Base-by-base conservation (phyloP, 176 grass and related monocot species). In the Carex pumila region DNA sequence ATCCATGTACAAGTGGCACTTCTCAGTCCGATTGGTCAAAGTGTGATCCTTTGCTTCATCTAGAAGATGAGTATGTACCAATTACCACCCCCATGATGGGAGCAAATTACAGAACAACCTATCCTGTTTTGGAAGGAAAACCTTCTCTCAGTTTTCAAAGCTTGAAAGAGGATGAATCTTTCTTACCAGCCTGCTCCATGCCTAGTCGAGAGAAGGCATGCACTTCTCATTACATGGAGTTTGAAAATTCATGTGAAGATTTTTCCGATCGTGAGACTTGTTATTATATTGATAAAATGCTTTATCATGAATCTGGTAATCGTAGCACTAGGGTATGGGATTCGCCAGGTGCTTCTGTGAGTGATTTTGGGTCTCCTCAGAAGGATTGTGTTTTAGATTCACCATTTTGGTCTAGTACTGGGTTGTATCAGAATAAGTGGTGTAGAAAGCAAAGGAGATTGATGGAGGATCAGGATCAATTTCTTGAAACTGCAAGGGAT, bases 221-320 rank as follows among this genome's bases (percentile, higher is more conserved):
- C 32, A 75, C 61, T 61, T 81, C 61, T 61, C 77, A 84, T 80
- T 87, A 84, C 43, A 31, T 88, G 81, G 68, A 87, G 13, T 73
- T 90, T 85, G 84, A 73, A 78, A 77, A 84, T 58, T 79, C 72
- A 70, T 88, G 90, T 81, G 88, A 68, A 65, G 83, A 86, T 61
- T 66, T 85, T 89, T 94, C 77, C 60, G 84, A 19, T 76, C 71
- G 70, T 84, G 74, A 79, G 70, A 86, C 79, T 69, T 78, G 79
- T 71, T 85, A 61, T 22, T 85, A 75, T 30, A 84, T 25, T 85
- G 83, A 87, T 81, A 70, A 30, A 66, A 70, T 87, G 31, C 17
- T 45, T 70, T 79, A 73, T 79, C 11, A 49, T 75, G 79, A 92
- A 67, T 75, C 80, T 90, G 18, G 70, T 90, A 43, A 17, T 65